These are phyloP conservation scores for Umbelopsis vinacea DNA, from an alignment of 192 early-diverging fungal species.

Conservation along the genomic window DNA sequence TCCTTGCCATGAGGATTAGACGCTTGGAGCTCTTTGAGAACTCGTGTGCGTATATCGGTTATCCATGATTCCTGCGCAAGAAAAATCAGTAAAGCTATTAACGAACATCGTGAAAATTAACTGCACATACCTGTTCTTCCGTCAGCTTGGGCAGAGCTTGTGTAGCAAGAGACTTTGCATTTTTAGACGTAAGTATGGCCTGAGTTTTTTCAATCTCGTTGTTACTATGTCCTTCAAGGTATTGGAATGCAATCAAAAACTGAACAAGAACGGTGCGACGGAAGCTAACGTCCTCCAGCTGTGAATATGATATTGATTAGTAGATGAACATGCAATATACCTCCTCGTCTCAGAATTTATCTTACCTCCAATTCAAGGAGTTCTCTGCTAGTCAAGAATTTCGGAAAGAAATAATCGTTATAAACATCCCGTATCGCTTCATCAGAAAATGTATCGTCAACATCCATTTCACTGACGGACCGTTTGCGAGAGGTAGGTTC, in stretches of 20 bases:
- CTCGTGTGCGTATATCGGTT: slow-evolving; percentile 47
- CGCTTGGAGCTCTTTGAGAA: slow-evolving; percentile 53
- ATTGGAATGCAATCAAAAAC: slow-evolving; percentile 84
- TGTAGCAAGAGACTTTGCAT: slow-evolving; percentile 53
- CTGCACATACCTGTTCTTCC: slow-evolving; percentile 42
- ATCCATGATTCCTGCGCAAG: slow-evolving; percentile 56
- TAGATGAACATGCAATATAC: background rate
- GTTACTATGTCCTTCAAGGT: slow-evolving; percentile 61
- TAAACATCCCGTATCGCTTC: slow-evolving; percentile 3
- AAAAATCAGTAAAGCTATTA: background rate
- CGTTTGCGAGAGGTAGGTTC: background rate
- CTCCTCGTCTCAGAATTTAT: background rate
- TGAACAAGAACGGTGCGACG: slow-evolving; percentile 88
- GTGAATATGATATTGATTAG: slow-evolving; percentile 28
- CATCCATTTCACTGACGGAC: slow-evolving; percentile 11
- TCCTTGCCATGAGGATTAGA: slow-evolving; percentile 61
- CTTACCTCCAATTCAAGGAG: slow-evolving; percentile 75
- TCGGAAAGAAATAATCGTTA: slow-evolving; percentile 68
- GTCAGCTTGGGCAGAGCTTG: slow-evolving; percentile 16
- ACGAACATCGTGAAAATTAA: background rate
- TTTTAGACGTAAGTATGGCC: slow-evolving; percentile 50
- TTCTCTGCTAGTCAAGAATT: slow-evolving; percentile 74
- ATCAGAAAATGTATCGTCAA: slow-evolving; percentile 3
- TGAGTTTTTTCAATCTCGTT: slow-evolving; percentile 48
- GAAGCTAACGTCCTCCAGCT: slow-evolving; percentile 83